phyloP scores from a whole-genome alignment of 208 protist species.

The Acanthamoeba sp. region DNA sequence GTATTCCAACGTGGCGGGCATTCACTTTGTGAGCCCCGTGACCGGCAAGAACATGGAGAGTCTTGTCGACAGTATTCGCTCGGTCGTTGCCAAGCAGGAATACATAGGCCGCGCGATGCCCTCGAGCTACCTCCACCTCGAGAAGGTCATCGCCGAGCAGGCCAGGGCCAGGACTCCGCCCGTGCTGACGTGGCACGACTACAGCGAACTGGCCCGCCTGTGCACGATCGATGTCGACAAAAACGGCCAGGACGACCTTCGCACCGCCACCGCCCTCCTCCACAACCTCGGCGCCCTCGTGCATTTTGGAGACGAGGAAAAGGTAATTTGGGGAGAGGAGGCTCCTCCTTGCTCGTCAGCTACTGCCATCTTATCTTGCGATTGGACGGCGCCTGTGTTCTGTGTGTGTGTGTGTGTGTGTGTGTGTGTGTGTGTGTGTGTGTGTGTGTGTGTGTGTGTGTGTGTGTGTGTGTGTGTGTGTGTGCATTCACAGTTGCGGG shows the following conservation, averaged over 20 bases:
- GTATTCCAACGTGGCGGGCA: not conserved
- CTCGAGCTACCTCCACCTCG: conserved; percentile 31
- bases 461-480: no score
- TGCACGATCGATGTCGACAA: conserved; percentile 64
- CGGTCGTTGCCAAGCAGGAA: conserved; percentile 41
- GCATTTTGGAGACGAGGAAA: conserved; percentile 69
- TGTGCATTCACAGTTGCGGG: conserved; percentile 54
- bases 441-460: no score
- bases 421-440: no score
- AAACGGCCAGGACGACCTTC: conserved; percentile 1
- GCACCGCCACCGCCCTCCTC: not conserved
- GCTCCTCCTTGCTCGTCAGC: no score
- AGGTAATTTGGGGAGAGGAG: no score
- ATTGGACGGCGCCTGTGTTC: no score
- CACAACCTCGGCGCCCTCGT: conserved; percentile 68
- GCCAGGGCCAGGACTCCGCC: not conserved
- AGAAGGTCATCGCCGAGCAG: not conserved
- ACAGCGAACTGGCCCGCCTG: not conserved
- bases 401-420: no score
- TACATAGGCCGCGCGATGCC: conserved; percentile 35
- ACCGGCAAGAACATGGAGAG: conserved; percentile 4
- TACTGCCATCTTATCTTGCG: no score
- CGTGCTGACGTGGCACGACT: conserved; percentile 16
- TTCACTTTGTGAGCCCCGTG: conserved; percentile 13
- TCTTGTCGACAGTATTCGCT: not conserved